phyloP scores from a whole-genome alignment of 176 grass and related monocot genomes.

The Ananas comosus region DNA sequence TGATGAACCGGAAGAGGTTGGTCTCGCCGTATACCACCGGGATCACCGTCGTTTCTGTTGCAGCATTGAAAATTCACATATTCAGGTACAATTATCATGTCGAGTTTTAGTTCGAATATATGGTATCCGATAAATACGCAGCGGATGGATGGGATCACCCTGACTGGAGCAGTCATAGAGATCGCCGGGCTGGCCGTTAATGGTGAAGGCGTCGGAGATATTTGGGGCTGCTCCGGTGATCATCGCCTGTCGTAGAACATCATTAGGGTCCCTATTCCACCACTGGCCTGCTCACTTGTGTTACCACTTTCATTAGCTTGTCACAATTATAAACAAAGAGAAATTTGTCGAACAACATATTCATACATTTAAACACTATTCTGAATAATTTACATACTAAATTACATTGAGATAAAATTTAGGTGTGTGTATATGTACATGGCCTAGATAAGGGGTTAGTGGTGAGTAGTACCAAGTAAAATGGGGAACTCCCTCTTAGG shows the following conservation, averaged over 20 bases:
- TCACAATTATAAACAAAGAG: not conserved
- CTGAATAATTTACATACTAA: not conserved
- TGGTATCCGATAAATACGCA: not conserved
- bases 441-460: not conserved
- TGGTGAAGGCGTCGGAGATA: constrained; percentile 13
- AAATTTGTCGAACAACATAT: not conserved
- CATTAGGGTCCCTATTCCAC: constrained; percentile 18
- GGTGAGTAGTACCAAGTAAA: constrained; percentile 12
- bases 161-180: constrained; percentile 22
- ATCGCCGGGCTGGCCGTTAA: constrained; percentile 26
- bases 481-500: constrained; percentile 17
- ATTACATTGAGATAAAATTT: not conserved
- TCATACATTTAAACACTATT: not conserved
- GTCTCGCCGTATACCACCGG: constrained; percentile 12
- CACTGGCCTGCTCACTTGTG: constrained; percentile 17
- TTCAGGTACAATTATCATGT: not conserved
- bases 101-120: not conserved
- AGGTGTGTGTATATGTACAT: no score
- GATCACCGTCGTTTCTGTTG: constrained; percentile 12
- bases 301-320: not conserved
- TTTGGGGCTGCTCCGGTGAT: constrained; percentile 17
- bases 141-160: not conserved
- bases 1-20: constrained; percentile 18
- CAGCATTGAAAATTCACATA: not conserved
- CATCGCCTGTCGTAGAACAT: constrained; percentile 5